phyloP scores from a whole-genome alignment of 2,329 filamentous ascomycete species.

The Myriangium duriaei region DNA sequence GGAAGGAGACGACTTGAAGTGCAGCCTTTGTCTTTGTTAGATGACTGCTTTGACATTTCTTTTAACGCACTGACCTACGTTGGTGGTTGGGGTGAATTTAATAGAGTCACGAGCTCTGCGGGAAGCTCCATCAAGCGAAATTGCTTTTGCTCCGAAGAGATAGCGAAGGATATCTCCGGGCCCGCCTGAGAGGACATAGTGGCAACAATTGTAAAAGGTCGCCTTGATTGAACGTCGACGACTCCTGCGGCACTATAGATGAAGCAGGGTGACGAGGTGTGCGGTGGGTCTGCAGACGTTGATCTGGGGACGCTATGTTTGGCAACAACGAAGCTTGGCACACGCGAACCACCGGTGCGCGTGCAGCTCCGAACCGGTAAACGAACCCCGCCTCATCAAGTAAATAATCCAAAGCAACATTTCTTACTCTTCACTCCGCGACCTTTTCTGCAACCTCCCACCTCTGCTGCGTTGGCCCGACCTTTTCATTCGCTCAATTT shows the following conservation, averaged over 20 bases:
- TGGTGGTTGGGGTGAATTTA: conserved; percentile 36
- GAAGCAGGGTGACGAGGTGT: no score
- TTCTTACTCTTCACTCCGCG: no score
- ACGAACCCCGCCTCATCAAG: conserved; percentile 9
- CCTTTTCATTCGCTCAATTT: no score
- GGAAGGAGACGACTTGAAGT: conserved; percentile 26
- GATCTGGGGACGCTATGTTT: conserved; percentile 8
- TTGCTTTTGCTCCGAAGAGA: conserved; percentile 36
- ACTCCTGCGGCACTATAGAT: no score
- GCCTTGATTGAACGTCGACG: background rate
- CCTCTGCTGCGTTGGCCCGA: background rate
- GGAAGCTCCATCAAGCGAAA: conserved; percentile 51
- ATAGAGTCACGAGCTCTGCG: conserved; percentile 41
- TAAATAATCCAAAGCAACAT: no score
- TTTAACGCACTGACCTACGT: conserved; percentile 21
- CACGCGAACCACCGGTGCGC: background rate
- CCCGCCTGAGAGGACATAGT: conserved; percentile 33
- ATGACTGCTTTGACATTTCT: background rate
- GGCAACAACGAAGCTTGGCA: conserved; percentile 7
- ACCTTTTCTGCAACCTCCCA: background rate
- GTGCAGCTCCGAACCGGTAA: conserved; percentile 3
- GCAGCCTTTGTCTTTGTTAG: conserved; percentile 20
- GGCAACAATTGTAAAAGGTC: background rate
- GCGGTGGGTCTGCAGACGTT: conserved; percentile 5
- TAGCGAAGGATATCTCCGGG: conserved; percentile 29